Percentiles rank a stretch among this genome's conserved stretches.
These are phyloP conservation scores for Saccharomyces pastorianus DNA, from an alignment of 1,139 yeast genomes.

Conservation along the genomic window DNA sequence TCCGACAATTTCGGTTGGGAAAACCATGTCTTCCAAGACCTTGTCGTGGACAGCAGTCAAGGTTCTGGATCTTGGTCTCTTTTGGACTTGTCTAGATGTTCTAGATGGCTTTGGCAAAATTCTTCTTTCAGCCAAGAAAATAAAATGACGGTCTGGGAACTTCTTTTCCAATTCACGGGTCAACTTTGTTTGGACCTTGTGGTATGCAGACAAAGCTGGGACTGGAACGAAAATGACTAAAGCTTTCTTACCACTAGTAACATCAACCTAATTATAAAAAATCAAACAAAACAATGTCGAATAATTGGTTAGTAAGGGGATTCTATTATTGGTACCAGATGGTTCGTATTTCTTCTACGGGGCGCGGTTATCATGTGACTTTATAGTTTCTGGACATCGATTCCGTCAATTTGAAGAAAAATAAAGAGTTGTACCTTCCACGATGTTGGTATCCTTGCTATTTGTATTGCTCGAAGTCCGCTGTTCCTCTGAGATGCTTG, in stretches of 20 bases:
- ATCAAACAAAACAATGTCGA: too few relatives aligned
- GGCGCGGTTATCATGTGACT: too few relatives aligned
- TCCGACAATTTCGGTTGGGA: constrained; percentile 99
- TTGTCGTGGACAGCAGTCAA: constrained; percentile 98
- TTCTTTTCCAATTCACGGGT: constrained; percentile 99
- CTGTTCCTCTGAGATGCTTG: too few relatives aligned
- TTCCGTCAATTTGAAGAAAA: too few relatives aligned
- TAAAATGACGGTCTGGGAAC: constrained; percentile 99
- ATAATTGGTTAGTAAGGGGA: background rate
- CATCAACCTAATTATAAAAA: constrained; percentile 52
- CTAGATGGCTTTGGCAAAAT: constrained; percentile 94
- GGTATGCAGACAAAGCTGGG: constrained; percentile 87
- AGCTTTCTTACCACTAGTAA: constrained; percentile 97
- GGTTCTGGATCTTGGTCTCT: constrained; percentile 99
- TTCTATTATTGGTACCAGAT: too few relatives aligned
- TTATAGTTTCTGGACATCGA: too few relatives aligned
- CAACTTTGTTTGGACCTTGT: constrained; percentile 93
- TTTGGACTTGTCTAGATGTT: constrained; percentile 85
- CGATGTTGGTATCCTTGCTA: too few relatives aligned
- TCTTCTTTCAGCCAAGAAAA: constrained; percentile 98
- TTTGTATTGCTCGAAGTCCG: too few relatives aligned
- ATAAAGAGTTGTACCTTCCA: too few relatives aligned
- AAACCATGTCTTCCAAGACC: constrained; percentile 96
- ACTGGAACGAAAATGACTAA: constrained; percentile 96
- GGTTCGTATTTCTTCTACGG: too few relatives aligned